These are phyloP conservation scores for Beta lomatogona DNA, from an alignment of 179 eudicot species.

Conservation along the genomic window DNA sequence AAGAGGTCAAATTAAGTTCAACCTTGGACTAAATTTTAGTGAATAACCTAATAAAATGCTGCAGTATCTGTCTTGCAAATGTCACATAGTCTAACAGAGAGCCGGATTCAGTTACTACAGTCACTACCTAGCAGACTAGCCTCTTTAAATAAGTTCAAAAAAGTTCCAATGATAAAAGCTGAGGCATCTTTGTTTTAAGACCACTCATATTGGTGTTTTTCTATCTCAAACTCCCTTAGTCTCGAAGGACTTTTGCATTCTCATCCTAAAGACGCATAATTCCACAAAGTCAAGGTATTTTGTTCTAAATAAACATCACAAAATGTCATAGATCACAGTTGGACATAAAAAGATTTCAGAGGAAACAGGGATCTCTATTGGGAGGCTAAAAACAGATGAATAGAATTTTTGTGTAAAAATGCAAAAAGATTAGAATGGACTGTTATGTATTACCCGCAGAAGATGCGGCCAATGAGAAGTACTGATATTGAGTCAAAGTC, in stretches of 20 bases:
- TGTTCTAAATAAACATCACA: background rate
- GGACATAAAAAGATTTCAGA: background rate
- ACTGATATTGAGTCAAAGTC: constrained; percentile 69
- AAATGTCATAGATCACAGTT: background rate
- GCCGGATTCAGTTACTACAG: background rate
- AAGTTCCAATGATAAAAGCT: background rate
- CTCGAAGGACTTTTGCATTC: background rate
- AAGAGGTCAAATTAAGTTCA: background rate
- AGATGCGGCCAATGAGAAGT: constrained; percentile 75
- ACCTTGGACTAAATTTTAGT: background rate
- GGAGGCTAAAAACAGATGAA: background rate
- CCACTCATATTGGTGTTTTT: background rate
- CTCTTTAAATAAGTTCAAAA: background rate
- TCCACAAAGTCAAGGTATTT: background rate
- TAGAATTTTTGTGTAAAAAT: background rate
- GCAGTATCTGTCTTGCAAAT: background rate
- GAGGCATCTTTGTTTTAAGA: background rate
- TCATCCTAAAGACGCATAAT: constrained; percentile 1
- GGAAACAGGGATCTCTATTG: background rate
- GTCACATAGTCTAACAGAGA: background rate
- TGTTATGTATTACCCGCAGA: constrained; percentile 63
- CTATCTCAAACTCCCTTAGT: background rate
- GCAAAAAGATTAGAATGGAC: background rate
- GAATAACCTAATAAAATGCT: background rate
- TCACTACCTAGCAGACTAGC: background rate